A percentile compares a stretch with the other conserved stretches of the same genome.
Evolutionary conservation across 2,329 filamentous ascomycete species (phyloP).

Genomic region (Dactylella cylindrospora): DNA sequence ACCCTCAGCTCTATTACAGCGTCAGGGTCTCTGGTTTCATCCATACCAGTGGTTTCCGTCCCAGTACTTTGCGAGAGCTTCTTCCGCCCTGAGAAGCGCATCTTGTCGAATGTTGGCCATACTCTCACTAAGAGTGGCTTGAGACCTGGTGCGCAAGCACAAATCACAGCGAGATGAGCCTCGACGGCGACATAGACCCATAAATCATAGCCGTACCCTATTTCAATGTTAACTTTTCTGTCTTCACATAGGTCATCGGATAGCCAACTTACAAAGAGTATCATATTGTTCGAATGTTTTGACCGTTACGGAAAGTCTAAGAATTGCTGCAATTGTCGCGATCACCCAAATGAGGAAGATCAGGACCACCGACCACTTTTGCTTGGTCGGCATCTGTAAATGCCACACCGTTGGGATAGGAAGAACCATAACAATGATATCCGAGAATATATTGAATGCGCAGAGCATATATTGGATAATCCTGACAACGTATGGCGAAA

Average conservation of each 20-base stretch:
- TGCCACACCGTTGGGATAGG: conserved; percentile 20
- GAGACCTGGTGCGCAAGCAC: conserved; percentile 27
- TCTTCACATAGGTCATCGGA: too few species aligned
- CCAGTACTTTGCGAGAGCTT: too few species aligned
- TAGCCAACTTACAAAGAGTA: conserved; percentile 26
- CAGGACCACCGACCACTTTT: conserved; percentile 27
- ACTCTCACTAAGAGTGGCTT: conserved; percentile 20
- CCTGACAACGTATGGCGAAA: conserved; percentile 13
- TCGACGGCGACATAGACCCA: conserved; percentile 31
- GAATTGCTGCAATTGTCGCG: conserved; percentile 18
- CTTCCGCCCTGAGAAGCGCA: too few species aligned
- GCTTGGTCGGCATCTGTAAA: conserved; percentile 12
- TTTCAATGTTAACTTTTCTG: too few species aligned
- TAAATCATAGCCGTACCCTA: conserved; percentile 33
- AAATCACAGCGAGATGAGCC: conserved; percentile 18
- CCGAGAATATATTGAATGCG: conserved; percentile 22
- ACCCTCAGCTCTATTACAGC: too few species aligned
- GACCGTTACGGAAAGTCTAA: conserved; percentile 15
- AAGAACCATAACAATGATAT: conserved; percentile 21
- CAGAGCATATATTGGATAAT: conserved; percentile 26
- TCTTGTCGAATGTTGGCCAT: conserved; percentile 36
- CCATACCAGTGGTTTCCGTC: too few species aligned
- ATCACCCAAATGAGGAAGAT: conserved; percentile 24
- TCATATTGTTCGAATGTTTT: conserved; percentile 17
- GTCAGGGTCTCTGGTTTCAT: too few species aligned